Base-by-base conservation (phyloP, 148 eudicot species). In the Rhododendron simsii region DNA sequence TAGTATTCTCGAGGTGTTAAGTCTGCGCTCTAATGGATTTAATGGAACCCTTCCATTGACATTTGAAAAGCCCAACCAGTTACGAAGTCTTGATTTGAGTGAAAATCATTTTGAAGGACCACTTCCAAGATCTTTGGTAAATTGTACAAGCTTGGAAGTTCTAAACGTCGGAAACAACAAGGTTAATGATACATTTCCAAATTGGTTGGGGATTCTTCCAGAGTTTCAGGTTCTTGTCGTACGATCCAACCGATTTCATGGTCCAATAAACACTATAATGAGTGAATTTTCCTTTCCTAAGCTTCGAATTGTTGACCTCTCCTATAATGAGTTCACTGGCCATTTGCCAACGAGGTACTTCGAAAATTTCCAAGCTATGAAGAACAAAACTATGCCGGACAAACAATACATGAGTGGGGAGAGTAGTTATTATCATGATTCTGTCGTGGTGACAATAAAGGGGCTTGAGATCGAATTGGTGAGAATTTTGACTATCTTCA, bases 241-340 rank as follows among this genome's bases (percentile, higher is more conserved):
- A 18, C 61, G 84, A 23, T 86, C 85, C 65, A 92, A 92, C 67
- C 57, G 12, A 12, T 88, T 92, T 26, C 51, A 71, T 30, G 94
- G 92, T 45, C 30, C 84, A 21, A 59, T 89, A 21, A 23, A 3
- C 28, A 35, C 37, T 35, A 39, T 48, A 2, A 30, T 28, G 30
- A 48, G 0, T n/a, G 59, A 37, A 33, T 3, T 26, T 7, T 20
- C 44, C 0, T 85, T 89, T 89, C 86, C 89, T 71, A 39, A 75
- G 37, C 90, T 91, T 74, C 94, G 88, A 75, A 91, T 93, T 7
- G 3, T 92, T 20, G 95, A 93, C 78, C 80, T 92, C 12, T 88
- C 92, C 50, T 87, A 59, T 37, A 94, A 94, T 84, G 74, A 82
- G 35, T 91, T 94, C 55, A 63, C 5, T 14, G 90, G 92, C 18